phyloP scores from a whole-genome alignment of 1,284 basidiomycete species.

The Violaceomyces palustris region DNA sequence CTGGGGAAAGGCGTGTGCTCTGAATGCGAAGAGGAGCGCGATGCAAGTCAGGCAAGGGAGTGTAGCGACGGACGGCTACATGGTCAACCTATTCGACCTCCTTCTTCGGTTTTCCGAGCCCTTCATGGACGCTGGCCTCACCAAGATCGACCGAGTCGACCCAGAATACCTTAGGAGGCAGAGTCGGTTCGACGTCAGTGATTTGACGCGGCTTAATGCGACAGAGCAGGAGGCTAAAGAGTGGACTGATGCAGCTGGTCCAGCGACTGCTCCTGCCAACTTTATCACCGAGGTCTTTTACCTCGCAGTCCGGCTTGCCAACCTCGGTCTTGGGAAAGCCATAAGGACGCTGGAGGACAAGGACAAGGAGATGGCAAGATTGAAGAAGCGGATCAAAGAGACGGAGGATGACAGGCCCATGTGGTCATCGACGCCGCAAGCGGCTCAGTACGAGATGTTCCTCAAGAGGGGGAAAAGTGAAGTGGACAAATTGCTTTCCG shows the following conservation, averaged over 20 bases:
- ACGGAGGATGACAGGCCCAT: slow-evolving; percentile 58
- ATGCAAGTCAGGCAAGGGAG: slow-evolving; percentile 79
- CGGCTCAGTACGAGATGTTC: slow-evolving; percentile 50
- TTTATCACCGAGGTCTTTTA: slow-evolving; percentile 97
- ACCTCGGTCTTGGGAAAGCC: slow-evolving; percentile 55
- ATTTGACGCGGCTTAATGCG: slow-evolving; percentile 49
- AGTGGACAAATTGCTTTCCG: slow-evolving; percentile 49
- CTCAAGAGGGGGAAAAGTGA: slow-evolving; percentile 46
- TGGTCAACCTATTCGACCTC: slow-evolving; percentile 81
- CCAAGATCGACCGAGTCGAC: slow-evolving; percentile 84
- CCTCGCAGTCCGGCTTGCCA: slow-evolving; percentile 55
- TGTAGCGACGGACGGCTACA: slow-evolving; percentile 85
- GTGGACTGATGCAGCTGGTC: slow-evolving; percentile 20
- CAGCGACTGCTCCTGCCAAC: slow-evolving; percentile 58
- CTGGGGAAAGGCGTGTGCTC: slow-evolving; percentile 67
- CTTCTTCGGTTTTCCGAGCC: slow-evolving; percentile 87
- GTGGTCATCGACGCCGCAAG: slow-evolving; percentile 32
- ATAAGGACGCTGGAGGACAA: slow-evolving; percentile 67
- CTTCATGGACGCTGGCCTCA: slow-evolving; percentile 86
- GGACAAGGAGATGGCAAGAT: slow-evolving; percentile 60
- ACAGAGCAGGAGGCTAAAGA: slow-evolving; percentile 44
- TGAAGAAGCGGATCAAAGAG: slow-evolving; percentile 70
- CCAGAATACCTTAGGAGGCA: slow-evolving; percentile 60
- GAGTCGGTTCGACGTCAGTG: slow-evolving; percentile 36
- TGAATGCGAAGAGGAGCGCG: slow-evolving; percentile 81